phyloP scores from a whole-genome alignment of 2,329 filamentous ascomycete genomes.

The Aquanectria penicillioides region DNA sequence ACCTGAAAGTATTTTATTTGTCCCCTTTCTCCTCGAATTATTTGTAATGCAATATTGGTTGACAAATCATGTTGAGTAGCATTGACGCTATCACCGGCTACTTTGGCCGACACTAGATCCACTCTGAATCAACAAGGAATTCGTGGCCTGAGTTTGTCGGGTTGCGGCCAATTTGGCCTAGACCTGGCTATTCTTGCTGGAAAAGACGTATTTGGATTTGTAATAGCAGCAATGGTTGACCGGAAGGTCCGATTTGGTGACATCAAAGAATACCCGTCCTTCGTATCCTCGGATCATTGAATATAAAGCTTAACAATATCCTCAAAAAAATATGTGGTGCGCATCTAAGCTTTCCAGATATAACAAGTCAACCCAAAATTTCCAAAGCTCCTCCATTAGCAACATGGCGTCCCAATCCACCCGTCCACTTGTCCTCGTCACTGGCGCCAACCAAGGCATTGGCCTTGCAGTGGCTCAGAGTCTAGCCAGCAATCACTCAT shows the following conservation, averaged over 20 bases:
- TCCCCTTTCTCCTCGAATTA: no score
- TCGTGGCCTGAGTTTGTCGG: no score
- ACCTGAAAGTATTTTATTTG: no score
- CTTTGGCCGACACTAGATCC: no score
- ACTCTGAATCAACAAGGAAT: no score
- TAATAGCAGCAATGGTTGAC: background rate
- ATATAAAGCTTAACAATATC: background rate
- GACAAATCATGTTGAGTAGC: no score
- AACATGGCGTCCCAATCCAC: constrained; percentile 18
- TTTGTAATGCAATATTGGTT: no score
- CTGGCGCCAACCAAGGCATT: constrained; percentile 38
- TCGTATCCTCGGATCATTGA: background rate
- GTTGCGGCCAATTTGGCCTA: background rate
- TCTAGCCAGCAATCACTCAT: constrained; percentile 40
- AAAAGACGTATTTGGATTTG: background rate
- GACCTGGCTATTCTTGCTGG: background rate
- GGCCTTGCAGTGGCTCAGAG: constrained; percentile 29
- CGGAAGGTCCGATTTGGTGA: background rate
- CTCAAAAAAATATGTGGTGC: background rate
- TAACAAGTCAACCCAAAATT: background rate
- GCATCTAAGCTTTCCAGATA: background rate
- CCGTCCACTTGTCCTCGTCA: constrained; percentile 30
- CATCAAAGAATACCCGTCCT: background rate
- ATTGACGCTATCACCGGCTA: no score
- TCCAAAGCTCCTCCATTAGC: background rate